Evolutionary conservation across 768 basidiomycete species (phyloP).

Genomic region (Dioszegia hungarica): DNA sequence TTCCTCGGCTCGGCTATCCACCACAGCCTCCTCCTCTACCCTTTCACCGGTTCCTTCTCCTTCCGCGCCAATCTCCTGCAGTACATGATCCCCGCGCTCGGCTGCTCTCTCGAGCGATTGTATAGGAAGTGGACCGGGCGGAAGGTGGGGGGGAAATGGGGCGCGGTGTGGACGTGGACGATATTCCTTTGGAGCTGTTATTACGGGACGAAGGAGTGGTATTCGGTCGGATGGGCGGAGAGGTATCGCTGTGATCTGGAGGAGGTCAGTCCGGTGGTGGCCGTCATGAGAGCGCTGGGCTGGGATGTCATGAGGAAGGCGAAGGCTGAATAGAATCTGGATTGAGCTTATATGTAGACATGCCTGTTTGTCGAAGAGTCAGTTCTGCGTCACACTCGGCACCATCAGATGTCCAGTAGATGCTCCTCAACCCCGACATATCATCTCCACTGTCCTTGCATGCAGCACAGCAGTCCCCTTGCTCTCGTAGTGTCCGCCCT

Average conservation of each 20-base stretch:
- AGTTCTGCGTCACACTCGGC: too few relatives aligned
- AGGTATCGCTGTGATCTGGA: constrained; percentile 2
- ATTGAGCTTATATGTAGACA: too few relatives aligned
- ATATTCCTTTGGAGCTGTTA: background rate
- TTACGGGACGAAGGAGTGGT: background rate
- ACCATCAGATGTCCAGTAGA: too few relatives aligned
- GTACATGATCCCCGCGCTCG: background rate
- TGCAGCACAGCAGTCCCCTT: background rate
- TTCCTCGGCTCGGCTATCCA: constrained; percentile 11
- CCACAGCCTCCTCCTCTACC: constrained; percentile 10
- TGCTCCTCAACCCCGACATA: too few relatives aligned
- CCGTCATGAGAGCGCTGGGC: background rate
- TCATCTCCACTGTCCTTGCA: too few relatives aligned
- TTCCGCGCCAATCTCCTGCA: background rate
- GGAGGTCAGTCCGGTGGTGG: constrained; percentile 1
- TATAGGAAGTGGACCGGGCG: background rate
- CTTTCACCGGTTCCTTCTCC: constrained; percentile 1
- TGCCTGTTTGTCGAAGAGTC: too few relatives aligned
- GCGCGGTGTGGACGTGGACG: constrained; percentile 7
- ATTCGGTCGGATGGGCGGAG: background rate
- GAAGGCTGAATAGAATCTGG: background rate
- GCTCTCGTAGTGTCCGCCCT: constrained; percentile 21
- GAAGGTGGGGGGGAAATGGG: background rate
- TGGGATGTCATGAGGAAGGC: background rate
- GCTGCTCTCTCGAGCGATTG: background rate